phyloP scores from a whole-genome alignment of 1,284 basidiomycete species.

The Ustilago hordei region DNA sequence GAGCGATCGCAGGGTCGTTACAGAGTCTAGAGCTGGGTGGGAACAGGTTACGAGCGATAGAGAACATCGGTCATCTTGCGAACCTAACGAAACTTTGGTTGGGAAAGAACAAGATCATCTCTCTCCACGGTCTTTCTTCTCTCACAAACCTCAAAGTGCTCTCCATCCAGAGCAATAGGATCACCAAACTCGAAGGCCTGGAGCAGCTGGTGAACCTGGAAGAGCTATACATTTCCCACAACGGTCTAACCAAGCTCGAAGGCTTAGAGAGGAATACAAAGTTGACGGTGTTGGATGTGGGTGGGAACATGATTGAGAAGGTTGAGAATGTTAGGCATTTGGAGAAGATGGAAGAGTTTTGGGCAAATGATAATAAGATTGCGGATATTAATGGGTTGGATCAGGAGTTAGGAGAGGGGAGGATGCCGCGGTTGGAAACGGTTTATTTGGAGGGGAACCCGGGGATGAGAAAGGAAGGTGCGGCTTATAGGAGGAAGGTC shows the following conservation, averaged over 20 bases:
- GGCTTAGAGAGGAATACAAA: slow-evolving; percentile 77
- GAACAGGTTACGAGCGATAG: slow-evolving; percentile 89
- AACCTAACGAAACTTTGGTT: slow-evolving; percentile 94
- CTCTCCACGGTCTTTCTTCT: slow-evolving; percentile 42
- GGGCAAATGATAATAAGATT: slow-evolving; percentile 92
- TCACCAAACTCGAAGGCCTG: slow-evolving; percentile 86
- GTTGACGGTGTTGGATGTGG: slow-evolving; percentile 87
- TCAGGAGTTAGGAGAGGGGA: slow-evolving; percentile 78
- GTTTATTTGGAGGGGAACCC: slow-evolving; percentile 96
- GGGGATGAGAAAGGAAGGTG: slow-evolving; percentile 82
- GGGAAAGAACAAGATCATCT: slow-evolving; percentile 76
- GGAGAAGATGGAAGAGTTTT: slow-evolving; percentile 84
- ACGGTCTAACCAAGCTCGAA: slow-evolving; percentile 86
- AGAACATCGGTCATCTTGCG: slow-evolving; percentile 83
- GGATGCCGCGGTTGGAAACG: slow-evolving; percentile 78
- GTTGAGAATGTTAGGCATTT: slow-evolving; percentile 87
- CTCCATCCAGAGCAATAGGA: slow-evolving; percentile 89
- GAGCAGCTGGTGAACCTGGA: slow-evolving; percentile 74
- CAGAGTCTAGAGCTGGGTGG: slow-evolving; percentile 91
- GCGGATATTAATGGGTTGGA: slow-evolving; percentile 78
- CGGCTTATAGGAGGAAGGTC: slow-evolving; percentile 87
- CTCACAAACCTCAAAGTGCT: slow-evolving; percentile 69
- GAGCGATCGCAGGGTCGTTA: slow-evolving; percentile 76
- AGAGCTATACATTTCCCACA: slow-evolving; percentile 94
- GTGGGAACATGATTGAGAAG: slow-evolving; percentile 82